Conservation (phyloP, 2,329 filamentous ascomycete genomes). For the Fusarium humuli region DNA sequence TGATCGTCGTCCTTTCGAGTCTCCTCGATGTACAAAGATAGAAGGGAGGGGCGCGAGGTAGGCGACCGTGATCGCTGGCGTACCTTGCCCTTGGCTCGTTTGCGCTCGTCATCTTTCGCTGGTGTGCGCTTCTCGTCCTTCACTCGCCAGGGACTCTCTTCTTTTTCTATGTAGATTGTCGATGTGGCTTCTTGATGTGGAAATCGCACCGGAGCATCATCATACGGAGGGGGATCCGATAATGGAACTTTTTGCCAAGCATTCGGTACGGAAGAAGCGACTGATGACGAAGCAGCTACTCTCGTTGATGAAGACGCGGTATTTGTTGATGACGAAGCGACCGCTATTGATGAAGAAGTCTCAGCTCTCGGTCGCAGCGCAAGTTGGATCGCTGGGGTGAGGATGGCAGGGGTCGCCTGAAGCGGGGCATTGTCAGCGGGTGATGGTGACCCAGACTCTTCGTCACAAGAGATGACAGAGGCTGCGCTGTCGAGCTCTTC, state of each 20-base stretch:
- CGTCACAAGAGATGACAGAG: conserved; percentile 36
- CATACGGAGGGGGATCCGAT: background rate
- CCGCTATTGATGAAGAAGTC: background rate
- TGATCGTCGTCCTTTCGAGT: background rate
- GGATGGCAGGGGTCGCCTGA: background rate
- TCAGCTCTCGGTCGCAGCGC: background rate
- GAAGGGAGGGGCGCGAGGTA: background rate
- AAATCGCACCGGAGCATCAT: too few relatives aligned
- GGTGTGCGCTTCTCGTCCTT: background rate
- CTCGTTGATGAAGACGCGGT: too few relatives aligned
- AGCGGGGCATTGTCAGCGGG: background rate
- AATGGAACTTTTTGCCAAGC: too few relatives aligned
- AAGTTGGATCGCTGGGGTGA: background rate
- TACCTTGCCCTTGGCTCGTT: background rate
- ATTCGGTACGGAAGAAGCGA: too few relatives aligned
- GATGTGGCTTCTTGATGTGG: background rate
- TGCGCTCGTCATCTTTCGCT: background rate
- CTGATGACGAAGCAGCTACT: background rate
- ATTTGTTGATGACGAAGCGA: background rate
- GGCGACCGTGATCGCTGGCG: background rate
- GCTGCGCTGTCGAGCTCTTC: conserved; percentile 34
- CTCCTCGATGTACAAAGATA: background rate
- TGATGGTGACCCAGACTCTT: conserved; percentile 4
- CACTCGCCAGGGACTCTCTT: background rate
- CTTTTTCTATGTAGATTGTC: accelerated